A percentile compares a stretch with the other conserved stretches of the same genome.
These are phyloP conservation scores for Kentomonas sorsogonicus DNA, from an alignment of 208 protist genomes.

Conservation along the genomic window DNA sequence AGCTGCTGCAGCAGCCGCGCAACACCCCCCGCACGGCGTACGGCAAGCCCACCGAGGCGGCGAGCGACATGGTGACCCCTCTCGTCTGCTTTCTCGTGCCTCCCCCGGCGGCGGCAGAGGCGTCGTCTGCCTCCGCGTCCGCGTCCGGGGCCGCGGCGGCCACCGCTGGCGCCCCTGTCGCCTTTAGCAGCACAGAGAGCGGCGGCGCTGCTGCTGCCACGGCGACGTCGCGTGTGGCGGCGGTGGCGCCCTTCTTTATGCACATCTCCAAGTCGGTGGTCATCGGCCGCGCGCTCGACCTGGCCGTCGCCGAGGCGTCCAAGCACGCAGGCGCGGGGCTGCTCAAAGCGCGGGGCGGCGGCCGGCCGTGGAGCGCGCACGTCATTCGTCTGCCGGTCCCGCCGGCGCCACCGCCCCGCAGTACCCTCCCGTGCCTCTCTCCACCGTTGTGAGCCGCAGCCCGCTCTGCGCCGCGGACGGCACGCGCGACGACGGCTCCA, in stretches of 20 bases:
- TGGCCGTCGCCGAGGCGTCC: slow-evolving; percentile 44
- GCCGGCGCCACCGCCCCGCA: slow-evolving; percentile 18
- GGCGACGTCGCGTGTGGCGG: slow-evolving; percentile 14
- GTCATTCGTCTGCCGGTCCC: slow-evolving; percentile 35
- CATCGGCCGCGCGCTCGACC: slow-evolving; percentile 61
- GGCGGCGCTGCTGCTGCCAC: slow-evolving; percentile 11
- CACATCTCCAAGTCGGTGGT: slow-evolving; percentile 40
- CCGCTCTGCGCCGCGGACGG: slow-evolving; percentile 10
- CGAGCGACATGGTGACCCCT: slow-evolving; percentile 46
- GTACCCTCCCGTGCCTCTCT: slow-evolving; percentile 42
- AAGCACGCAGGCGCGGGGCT: slow-evolving; percentile 33
- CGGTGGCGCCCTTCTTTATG: slow-evolving; percentile 72
- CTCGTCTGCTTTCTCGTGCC: slow-evolving; percentile 45
- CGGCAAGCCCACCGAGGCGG: slow-evolving; percentile 52
- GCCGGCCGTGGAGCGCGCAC: slow-evolving; percentile 40
- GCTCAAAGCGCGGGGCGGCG: not conserved
- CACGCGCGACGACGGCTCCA: not conserved
- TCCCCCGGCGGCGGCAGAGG: not conserved
- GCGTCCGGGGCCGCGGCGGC: not conserved
- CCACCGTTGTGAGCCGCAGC: slow-evolving; percentile 35
- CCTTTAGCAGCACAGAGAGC: not conserved
- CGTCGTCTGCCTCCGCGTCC: not conserved
- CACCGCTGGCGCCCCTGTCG: not conserved
- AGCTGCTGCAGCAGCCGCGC: slow-evolving; percentile 25
- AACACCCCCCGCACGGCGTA: slow-evolving; percentile 57